Evolutionary conservation across 257 asterid genomes (phyloP), one percentile per base, ranked within the genome.

Genomic region (Anisodus tanguticus): DNA sequence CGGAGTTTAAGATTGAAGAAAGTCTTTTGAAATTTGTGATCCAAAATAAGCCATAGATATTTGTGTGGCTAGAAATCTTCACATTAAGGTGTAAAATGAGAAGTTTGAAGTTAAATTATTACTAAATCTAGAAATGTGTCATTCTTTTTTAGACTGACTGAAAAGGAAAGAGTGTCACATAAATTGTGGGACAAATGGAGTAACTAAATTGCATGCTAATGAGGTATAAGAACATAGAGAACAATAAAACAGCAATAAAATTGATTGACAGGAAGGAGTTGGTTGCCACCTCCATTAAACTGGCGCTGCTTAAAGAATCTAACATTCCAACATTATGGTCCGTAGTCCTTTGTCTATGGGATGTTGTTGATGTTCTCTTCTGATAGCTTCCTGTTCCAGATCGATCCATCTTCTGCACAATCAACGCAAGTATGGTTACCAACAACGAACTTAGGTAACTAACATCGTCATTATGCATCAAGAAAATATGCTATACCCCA

Each of bases 241-340:
- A 26, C 47, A 76, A 51, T 0, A 76, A 3, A 12, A 66, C 43
- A 66, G 2, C 43, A 66, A 66, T 31, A 57, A 80, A 53, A 77
- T 85, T 26, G 57, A 69, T 16, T 13, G 41, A 78, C 4, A 72
- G 19, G 84, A 35, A 22, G 67, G 59, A 62, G 22, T 45, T 35
- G 55, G 68, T 9, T 51, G 13, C 83, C 83, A 96, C 99, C 98
- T 96, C 98, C 95, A 96, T 92, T 51, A 91, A 87, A 91, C 98
- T 94, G 26, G 93, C 94, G 77, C 87, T 86, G 95, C 98, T 96
- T 68, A 92, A 67, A 59, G 98, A 89, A 88, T 94, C 98, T 87
- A 86, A 69, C 82, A 77, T 88, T 22, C 91, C 90, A 49, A 64
- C 87, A 79, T 86, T 88, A 58, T 87, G 90, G 37, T 92, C 90